Base-by-base conservation (phyloP, 1,284 basidiomycete genomes). In the Cutaneotrichosporon sp. region DNA sequence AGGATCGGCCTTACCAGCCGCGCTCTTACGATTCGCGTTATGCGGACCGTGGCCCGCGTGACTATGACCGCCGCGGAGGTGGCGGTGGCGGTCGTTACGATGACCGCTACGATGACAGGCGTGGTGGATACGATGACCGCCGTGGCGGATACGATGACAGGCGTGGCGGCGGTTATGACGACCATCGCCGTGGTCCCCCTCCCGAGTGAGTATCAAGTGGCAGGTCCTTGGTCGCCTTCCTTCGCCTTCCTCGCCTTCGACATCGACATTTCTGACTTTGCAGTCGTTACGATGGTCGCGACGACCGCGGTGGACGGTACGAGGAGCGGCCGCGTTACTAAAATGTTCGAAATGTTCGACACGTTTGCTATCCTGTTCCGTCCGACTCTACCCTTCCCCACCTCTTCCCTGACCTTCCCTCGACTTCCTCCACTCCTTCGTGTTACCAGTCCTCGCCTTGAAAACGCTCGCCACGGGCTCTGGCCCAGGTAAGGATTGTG, bases 51-150 rank as follows among this genome's bases (percentile, higher is more conserved):
- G 59, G 70, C 58, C 74, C 59, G 42, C 77, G 79, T 14, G 75
- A 79, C 31, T 64, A 45, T 39, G 71, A 73, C 49, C 67, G 61
- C 51, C 59, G 60, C 31, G 56, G 64, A 54, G 73, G 62, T 29
- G 61, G 76, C 37, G 71, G 66, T 35, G 62, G 63, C 43, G 77
- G 79, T 16, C 74, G 80, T 60, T 79, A 82, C 59, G 80, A 70
- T 60, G 66, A 67, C 51, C 57, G 64, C 42, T 67, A 71, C 62
- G 75, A 75, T 47, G 72, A 77, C 46, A 65, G 70, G 25, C 66
- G 70, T 42, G 66, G 58, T 60, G 46, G 46, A 12, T 59, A 67
- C 35, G 29, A 75, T 47, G 72, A 77, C 46, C 65, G 70, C 26
- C 66, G 70, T 42, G 66, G 58, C 61, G 46, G 46, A 12, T 59